Evolutionary conservation across 169 alveolate genomes (phyloP).

Genomic region (Haemoproteus tartakovskyi): DNA sequence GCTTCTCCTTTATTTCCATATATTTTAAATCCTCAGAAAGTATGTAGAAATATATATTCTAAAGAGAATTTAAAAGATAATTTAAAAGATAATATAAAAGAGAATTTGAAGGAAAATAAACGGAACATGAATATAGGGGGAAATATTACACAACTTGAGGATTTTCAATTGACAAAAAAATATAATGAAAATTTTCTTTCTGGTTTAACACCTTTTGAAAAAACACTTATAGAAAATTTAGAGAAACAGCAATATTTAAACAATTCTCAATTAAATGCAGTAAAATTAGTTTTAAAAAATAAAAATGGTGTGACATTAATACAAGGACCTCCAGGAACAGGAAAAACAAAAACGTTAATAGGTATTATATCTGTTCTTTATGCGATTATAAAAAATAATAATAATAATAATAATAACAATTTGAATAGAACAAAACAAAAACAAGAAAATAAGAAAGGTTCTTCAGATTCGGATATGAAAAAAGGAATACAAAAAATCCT

Average conservation of each 20-base stretch:
- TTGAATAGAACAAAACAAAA: too few relatives aligned
- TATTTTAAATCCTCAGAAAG: conserved; percentile 41
- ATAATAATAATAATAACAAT: neutral
- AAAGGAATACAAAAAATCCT: conserved; percentile 79
- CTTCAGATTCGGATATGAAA: conserved; percentile 8
- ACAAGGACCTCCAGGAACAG: conserved; percentile 69
- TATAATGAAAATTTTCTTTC: neutral
- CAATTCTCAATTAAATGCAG: conserved; percentile 54
- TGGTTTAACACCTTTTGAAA: conserved; percentile 8
- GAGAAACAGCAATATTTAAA: conserved; percentile 15
- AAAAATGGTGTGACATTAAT: conserved; percentile 48
- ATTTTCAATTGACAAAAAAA: too few relatives aligned
- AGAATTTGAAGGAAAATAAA: too few relatives aligned
- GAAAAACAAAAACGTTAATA: conserved; percentile 51
- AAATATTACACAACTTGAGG: too few relatives aligned
- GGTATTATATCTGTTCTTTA: conserved; percentile 49
- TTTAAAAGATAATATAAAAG: neutral
- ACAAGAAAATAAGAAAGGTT: conserved; percentile 16
- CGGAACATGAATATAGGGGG: too few relatives aligned
- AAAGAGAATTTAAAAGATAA: neutral
- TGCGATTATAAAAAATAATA: conserved; percentile 4
- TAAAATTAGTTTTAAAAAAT: conserved; percentile 50
- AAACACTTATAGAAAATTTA: conserved; percentile 8
- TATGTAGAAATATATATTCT: neutral
- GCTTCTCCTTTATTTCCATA: conserved; percentile 17